A percentile compares a stretch with the other conserved stretches of the same genome.
Evolutionary conservation across 2,329 filamentous ascomycete genomes (phyloP).

Genomic region (Basipetospora chlamydospora): DNA sequence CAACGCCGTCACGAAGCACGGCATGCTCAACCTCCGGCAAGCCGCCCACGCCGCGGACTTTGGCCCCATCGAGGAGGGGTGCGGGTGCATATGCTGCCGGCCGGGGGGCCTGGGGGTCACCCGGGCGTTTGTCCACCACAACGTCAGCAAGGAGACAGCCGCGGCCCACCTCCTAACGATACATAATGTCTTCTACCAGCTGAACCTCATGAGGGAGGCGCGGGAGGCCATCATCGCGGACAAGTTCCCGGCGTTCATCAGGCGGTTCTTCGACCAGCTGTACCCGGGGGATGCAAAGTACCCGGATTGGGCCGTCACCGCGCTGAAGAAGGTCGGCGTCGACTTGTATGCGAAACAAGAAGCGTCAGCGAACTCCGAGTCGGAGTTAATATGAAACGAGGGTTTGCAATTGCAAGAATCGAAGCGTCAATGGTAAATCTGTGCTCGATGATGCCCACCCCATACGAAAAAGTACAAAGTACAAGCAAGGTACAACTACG

Average conservation of each 20-base stretch:
- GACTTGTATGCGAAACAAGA: conserved; percentile 37
- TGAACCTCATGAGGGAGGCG: conserved; percentile 65
- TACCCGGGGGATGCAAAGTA: conserved; percentile 51
- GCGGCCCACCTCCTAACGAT: conserved; percentile 76
- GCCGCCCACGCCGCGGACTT: conserved; percentile 67
- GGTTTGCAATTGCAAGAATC: too few relatives aligned
- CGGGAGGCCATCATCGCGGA: conserved; percentile 72
- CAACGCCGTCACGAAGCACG: conserved; percentile 71
- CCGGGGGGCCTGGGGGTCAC: conserved; percentile 66
- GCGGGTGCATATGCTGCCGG: conserved; percentile 66
- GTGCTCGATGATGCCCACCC: too few relatives aligned
- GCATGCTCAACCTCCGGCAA: conserved; percentile 74
- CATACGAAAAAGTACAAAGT: too few relatives aligned
- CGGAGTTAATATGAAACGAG: too few relatives aligned
- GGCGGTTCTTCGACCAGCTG: conserved; percentile 59
- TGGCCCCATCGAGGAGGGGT: conserved; percentile 66
- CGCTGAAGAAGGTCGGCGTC: conserved; percentile 65
- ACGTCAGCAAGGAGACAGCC: conserved; percentile 86
- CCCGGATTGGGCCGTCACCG: conserved; percentile 73
- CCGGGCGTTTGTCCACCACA: conserved; percentile 79
- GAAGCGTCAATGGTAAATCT: too few relatives aligned
- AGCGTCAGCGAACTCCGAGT: too few relatives aligned
- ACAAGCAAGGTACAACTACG: too few relatives aligned
- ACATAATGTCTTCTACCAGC: conserved; percentile 89
- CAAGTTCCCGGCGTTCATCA: conserved; percentile 63